Evolutionary conservation across 306 rosid genomes (phyloP), one percentile per base, ranked within the genome.

Genomic region (Cyamopsis tetragonoloba): DNA sequence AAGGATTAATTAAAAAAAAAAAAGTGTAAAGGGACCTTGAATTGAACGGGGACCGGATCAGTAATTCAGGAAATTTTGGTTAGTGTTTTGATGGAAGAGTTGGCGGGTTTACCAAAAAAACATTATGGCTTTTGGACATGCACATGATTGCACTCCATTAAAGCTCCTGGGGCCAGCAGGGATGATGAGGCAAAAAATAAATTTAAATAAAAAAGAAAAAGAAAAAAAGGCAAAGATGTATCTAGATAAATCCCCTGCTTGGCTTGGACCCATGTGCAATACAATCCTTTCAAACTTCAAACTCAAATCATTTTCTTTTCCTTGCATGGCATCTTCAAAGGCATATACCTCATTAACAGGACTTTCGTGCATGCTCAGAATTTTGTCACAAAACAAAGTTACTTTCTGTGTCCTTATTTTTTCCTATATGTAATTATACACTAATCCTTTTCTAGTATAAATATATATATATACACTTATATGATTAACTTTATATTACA

Each of bases 321-420:
- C 13, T 53, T 64, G 76, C 82, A 43, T 66, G 80, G 80, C 70
- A 85, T 80, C 78, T 78, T 75, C 75, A 62, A 75, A 71, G 56
- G 84, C 58, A 73, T 64, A 80, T 83, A 68, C 84, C 81, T 69
- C 1, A 32, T 74, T 48, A n/a, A 39, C 26, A n/a, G n/a, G 68
- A 28, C 15, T 72, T 54, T 26, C 61, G 51, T 61, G 30, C 59
- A 44, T 28, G 3, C 57, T 59, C 3, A 19, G 3, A 43, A 5
- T 56, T 69, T 49, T 35, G 19, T 23, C 43, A 10, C n/a, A 49
- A 49, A 49, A 10, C 18, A 6, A 32, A 23, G 0, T 56, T 15
- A 11, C 57, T 22, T 51, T 31, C 13, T 17, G 7, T 20, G 12
- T 34, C 47, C 19, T 50, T n/a, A 7, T 39, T 22, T 66, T n/a